These are phyloP conservation scores for Endocladia muricata DNA, from an alignment of 31 red algal genomes.

Conservation along the genomic window DNA sequence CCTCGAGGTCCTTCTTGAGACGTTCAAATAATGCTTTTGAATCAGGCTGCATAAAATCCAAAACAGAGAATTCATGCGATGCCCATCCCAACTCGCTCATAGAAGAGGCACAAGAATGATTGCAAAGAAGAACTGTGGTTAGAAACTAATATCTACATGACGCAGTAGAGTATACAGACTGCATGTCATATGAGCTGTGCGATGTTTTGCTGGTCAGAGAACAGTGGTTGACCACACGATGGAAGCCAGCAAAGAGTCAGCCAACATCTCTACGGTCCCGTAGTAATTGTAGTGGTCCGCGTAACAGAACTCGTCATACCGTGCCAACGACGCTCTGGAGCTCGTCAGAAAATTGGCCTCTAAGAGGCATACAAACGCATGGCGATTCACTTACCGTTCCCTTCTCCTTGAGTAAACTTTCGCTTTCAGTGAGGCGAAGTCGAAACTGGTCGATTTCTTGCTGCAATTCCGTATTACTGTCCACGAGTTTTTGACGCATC, in stretches of 20 bases:
- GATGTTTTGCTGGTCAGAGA: background rate
- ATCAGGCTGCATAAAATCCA: too few relatives aligned
- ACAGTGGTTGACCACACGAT: constrained; percentile 25
- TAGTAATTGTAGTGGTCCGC: constrained; percentile 12
- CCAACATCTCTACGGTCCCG: constrained; percentile 1
- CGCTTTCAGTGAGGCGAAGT: constrained; percentile 12
- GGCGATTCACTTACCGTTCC: constrained; percentile 43
- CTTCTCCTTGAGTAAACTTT: background rate
- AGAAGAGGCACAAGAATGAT: too few relatives aligned
- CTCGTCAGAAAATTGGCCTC: too few relatives aligned
- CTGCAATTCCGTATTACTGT: constrained; percentile 28
- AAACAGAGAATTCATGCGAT: too few relatives aligned
- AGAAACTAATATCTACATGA: too few relatives aligned
- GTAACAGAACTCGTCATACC: constrained; percentile 20
- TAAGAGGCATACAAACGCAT: too few relatives aligned
- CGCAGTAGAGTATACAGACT: too few relatives aligned
- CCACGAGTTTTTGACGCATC: constrained; percentile 47
- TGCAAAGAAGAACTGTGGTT: too few relatives aligned
- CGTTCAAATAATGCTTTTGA: background rate
- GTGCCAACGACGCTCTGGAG: too few relatives aligned
- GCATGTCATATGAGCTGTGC: too few relatives aligned
- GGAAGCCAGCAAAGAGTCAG: background rate
- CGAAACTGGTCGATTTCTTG: constrained; percentile 23
- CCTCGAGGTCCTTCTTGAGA: constrained; percentile 39
- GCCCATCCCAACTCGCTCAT: too few relatives aligned